Conservation (phyloP, 805 yeast species). For the Saturnispora galanensis region DNA sequence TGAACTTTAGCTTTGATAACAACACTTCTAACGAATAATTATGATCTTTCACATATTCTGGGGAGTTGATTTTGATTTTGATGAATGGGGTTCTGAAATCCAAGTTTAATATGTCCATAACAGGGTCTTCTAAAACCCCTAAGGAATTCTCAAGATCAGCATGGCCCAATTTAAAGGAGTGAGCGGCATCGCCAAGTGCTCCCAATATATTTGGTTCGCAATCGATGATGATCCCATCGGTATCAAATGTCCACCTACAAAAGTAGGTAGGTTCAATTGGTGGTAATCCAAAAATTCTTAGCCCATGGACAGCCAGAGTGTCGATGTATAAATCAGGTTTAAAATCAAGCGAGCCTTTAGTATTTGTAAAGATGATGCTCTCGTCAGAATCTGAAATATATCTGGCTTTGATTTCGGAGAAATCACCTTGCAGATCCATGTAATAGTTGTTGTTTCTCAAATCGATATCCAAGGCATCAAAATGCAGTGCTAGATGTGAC, state of each 20-base stretch:
- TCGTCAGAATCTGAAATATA: conserved; percentile 19
- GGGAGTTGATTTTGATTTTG: conserved; percentile 30
- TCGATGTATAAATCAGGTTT: conserved; percentile 44
- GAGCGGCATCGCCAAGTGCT: conserved; percentile 32
- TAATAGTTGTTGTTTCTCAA: conserved; percentile 83
- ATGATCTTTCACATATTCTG: conserved; percentile 7
- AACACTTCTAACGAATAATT: conserved; percentile 18
- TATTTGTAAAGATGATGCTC: conserved; percentile 20
- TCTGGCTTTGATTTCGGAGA: conserved; percentile 44
- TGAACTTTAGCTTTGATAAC: conserved; percentile 22
- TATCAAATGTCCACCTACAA: conserved; percentile 80
- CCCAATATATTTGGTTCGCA: conserved; percentile 38
- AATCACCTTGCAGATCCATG: conserved; percentile 80
- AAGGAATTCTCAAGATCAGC: conserved; percentile 71
- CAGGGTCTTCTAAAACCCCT: conserved; percentile 40
- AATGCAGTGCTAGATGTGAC: conserved; percentile 51
- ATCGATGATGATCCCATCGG: conserved; percentile 48
- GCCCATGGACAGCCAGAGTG: conserved; percentile 65
- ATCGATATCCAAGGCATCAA: conserved; percentile 64
- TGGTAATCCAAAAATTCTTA: conserved; percentile 87
- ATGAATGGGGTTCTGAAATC: conserved; percentile 45
- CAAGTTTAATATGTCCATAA: conserved; percentile 63
- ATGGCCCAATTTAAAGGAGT: conserved; percentile 52
- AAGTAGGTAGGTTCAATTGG: conserved; percentile 81
- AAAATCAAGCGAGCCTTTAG: conserved; percentile 12